These are phyloP conservation scores for Eutrema heterophyllum DNA, from an alignment of 345 rosid genomes.

Conservation along the genomic window DNA sequence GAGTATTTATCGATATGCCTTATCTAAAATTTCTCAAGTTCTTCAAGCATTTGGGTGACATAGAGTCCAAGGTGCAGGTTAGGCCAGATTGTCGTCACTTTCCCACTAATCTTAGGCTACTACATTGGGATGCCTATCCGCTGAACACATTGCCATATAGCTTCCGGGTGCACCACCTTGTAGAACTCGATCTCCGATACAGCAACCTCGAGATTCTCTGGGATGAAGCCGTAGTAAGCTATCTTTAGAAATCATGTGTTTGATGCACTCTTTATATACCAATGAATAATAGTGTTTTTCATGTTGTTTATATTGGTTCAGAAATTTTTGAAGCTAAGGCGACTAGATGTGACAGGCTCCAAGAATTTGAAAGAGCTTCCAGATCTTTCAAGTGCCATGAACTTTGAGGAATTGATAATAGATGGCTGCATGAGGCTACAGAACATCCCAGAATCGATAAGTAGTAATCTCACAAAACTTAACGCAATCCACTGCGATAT, in stretches of 20 bases:
- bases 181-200: background rate
- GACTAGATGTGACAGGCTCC: slow-evolving; percentile 11
- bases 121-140: slow-evolving; percentile 20
- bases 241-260: background rate
- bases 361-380: no score
- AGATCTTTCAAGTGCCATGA: no score
- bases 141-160: background rate
- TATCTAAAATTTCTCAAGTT: background rate
- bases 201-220: background rate
- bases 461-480: background rate
- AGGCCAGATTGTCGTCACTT: background rate
- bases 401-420: background rate
- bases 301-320: background rate
- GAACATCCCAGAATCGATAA: background rate
- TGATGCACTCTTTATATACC: background rate
- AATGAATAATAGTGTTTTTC: no score
- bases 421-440: background rate
- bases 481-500: background rate
- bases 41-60: background rate
- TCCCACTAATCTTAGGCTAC: background rate
- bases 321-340: background rate
- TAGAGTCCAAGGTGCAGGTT: background rate
- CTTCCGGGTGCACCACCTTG: background rate
- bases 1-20: background rate
- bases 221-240: background rate